These are phyloP conservation scores for Macrophomina phaseolina DNA, from an alignment of 2,329 filamentous ascomycete genomes.

Conservation along the genomic window DNA sequence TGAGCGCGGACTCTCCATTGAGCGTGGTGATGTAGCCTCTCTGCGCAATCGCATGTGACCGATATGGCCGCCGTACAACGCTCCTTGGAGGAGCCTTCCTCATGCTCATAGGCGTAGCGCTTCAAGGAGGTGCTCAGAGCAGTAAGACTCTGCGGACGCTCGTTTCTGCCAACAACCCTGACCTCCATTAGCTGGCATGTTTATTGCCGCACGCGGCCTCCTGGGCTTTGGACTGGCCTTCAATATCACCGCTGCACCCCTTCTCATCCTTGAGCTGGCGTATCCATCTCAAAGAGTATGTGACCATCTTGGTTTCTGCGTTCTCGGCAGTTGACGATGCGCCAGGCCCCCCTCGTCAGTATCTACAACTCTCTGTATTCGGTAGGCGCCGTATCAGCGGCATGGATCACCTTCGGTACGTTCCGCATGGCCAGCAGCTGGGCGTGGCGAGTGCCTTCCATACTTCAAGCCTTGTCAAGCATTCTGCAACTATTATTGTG, in stretches of 20 bases:
- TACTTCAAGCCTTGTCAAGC: constrained; percentile 28
- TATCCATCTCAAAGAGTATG: constrained; percentile 39
- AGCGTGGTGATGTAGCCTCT: constrained; percentile 21
- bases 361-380: constrained; percentile 28
- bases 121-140: neutral
- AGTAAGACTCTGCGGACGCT: neutral
- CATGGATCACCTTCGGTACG: constrained; percentile 55
- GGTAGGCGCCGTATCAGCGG: constrained; percentile 40
- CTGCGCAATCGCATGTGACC: constrained; percentile 33
- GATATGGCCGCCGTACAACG: constrained; percentile 30
- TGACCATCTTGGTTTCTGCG: neutral
- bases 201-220: constrained; percentile 41
- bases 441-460: constrained; percentile 39
- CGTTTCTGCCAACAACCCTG: neutral
- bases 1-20: neutral
- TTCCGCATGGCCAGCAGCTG: constrained; percentile 50
- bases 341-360: neutral
- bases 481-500: constrained; percentile 49
- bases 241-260: constrained; percentile 40
- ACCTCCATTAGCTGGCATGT: constrained; percentile 30
- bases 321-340: neutral
- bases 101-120: constrained; percentile 15
- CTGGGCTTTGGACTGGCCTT: constrained; percentile 43
- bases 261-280: constrained; percentile 44
- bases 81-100: constrained; percentile 20